These are phyloP conservation scores for Inonotus hispidus DNA, from an alignment of 1,284 basidiomycete species.

Conservation along the genomic window DNA sequence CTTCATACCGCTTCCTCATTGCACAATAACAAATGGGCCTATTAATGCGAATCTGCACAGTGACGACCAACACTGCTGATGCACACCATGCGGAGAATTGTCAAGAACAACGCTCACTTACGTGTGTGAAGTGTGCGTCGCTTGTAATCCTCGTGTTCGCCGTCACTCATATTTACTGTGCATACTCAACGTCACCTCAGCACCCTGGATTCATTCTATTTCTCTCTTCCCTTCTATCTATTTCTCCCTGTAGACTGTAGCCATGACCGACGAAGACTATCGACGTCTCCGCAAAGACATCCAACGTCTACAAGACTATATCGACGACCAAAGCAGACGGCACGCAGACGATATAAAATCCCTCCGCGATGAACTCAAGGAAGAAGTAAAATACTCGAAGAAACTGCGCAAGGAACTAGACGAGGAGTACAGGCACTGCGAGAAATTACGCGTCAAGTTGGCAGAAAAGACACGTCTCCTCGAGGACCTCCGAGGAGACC, in stretches of 20 bases:
- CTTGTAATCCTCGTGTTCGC: constrained; percentile 8
- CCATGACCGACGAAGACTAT: constrained; percentile 11
- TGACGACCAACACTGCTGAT: not conserved
- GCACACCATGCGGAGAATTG: not conserved
- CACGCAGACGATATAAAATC: not conserved
- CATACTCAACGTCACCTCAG: not conserved
- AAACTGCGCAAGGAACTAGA: constrained; percentile 12
- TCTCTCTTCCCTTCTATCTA: not conserved
- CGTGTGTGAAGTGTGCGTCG: constrained; percentile 10
- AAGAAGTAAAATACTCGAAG: constrained; percentile 7
- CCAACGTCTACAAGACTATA: constrained; percentile 8
- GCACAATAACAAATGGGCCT: too few relatives aligned
- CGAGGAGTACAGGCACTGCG: constrained; percentile 10
- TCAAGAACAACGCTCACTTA: not conserved
- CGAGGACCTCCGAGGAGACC: constrained; percentile 5
- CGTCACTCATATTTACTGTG: not conserved
- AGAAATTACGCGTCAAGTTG: not conserved
- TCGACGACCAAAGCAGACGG: constrained; percentile 9
- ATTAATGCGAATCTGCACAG: not conserved
- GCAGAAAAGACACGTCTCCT: not conserved
- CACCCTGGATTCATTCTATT: not conserved
- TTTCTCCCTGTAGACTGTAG: not conserved
- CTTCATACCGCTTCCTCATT: too few relatives aligned
- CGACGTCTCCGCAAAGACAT: constrained; percentile 10
- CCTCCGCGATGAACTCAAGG: constrained; percentile 5